Evolutionary conservation across 768 basidiomycete genomes (phyloP), one percentile per base, ranked within the genome.

Genomic region (Calocybe gangraenosa): DNA sequence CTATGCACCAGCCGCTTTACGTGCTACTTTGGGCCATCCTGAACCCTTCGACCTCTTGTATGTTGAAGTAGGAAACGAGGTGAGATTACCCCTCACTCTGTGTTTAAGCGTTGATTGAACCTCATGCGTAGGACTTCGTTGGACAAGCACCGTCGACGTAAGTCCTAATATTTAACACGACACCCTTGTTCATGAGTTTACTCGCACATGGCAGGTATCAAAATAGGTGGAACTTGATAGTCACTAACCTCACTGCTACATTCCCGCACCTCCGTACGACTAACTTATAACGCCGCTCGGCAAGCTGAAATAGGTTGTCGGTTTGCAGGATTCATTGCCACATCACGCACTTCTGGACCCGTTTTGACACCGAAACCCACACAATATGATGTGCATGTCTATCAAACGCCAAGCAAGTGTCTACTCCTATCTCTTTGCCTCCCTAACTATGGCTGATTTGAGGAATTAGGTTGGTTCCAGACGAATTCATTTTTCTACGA

Each of bases 21-120:
- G 81, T 1, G 74, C 78, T 11, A 73, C 75, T 7, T 58, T 79
- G 7, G 81, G 81, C 9, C 79, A 75, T 43, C 70, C 76, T 7
- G 70, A 67, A 11, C 78, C 80, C 0, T 83, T 77, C 58, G 48
- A 50, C 0, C 63, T 82, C 35, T 65, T 55, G 1, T 75, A 69
- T 42, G 65, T 81, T 2, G 78, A 81, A 54, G 60, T 82, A 14
- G 79, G 79, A 22, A 82, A 82, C 50, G 81, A 82, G 64, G 73
- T 69, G 62, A 78, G 35, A 3, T 2, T 32, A 17, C 11, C 17
- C 14, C 19, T 32, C 21, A 7, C 7, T 11, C 13, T 14, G 18
- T 42, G 18, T 11, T 31, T 9, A 33, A 8, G 18, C 30, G n/a
- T 19, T n/a, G n/a, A n/a, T n/a, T 33, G 19, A 33, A 14, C 31